A percentile compares a stretch with the other conserved stretches of the same genome.
Conservation (phyloP, 306 rosid genomes). For the Calophaca sinica region DNA sequence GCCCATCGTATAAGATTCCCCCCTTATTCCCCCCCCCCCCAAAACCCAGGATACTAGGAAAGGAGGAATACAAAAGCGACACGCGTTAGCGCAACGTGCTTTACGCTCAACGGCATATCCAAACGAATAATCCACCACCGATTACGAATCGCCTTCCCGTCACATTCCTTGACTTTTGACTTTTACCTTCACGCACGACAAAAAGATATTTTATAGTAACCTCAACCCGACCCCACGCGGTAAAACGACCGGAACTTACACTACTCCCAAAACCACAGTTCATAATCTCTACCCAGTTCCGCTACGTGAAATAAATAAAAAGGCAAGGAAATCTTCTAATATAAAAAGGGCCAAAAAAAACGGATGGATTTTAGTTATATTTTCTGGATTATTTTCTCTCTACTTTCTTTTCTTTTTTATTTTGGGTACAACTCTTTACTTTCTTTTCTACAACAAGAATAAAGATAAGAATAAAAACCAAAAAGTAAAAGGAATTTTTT, state of each 20-base stretch:
- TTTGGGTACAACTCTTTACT: no score
- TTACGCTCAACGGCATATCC: constrained; percentile 52
- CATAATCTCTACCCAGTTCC: constrained; percentile 39
- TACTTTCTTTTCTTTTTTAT: no score
- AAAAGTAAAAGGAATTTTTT: not conserved
- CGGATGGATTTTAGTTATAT: not conserved
- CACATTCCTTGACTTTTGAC: constrained; percentile 39
- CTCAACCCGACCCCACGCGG: constrained; percentile 40
- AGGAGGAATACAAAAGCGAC: constrained; percentile 15
- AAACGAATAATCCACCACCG: constrained; percentile 52
- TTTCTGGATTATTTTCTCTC: not conserved
- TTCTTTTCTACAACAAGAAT: no score
- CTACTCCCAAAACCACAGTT: constrained; percentile 39
- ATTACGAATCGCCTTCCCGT: constrained; percentile 43
- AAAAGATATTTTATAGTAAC: constrained; percentile 48
- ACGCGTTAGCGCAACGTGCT: constrained; percentile 39
- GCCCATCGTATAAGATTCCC: constrained; percentile 45
- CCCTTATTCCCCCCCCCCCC: constrained; percentile 16
- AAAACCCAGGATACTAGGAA: constrained; percentile 27
- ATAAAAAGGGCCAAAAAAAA: not conserved
- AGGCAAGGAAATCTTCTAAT: not conserved
- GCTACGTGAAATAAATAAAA: not conserved
- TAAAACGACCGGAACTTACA: constrained; percentile 36
- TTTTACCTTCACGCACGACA: constrained; percentile 43
- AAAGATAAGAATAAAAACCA: not conserved